A percentile compares a stretch with the other conserved stretches of the same genome.
Conservation (phyloP, 1,284 basidiomycete genomes). For the Rhodofomes roseus region DNA sequence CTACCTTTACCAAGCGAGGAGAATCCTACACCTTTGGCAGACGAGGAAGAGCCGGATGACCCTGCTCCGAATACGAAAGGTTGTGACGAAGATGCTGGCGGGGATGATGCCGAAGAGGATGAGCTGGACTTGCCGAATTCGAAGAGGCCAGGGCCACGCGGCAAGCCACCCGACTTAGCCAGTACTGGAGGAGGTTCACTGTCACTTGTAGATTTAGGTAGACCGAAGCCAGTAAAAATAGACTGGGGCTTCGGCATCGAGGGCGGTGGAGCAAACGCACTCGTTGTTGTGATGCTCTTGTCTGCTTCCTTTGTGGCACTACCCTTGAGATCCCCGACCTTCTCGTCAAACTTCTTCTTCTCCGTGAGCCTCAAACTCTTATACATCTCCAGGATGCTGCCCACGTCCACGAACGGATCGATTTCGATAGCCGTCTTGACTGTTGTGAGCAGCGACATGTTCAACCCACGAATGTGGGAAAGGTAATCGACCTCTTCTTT, state of each 20-base stretch:
- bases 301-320: neutral
- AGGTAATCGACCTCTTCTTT: slow-evolving; percentile 56
- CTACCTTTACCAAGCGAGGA: neutral
- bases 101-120: neutral
- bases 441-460: slow-evolving; percentile 65
- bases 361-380: slow-evolving; percentile 53
- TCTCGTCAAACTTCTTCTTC: slow-evolving; percentile 52
- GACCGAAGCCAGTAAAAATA: slow-evolving; percentile 25
- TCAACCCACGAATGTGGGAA: slow-evolving; percentile 76
- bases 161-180: neutral
- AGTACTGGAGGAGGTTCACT: neutral
- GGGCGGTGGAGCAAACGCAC: slow-evolving; percentile 9
- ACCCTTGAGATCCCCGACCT: slow-evolving; percentile 21
- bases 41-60: slow-evolving; percentile 10
- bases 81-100: neutral
- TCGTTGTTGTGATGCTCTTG: neutral
- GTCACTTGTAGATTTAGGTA: neutral
- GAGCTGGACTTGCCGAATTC: slow-evolving; percentile 11
- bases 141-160: slow-evolving; percentile 10
- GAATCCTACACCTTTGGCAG: slow-evolving; percentile 8
- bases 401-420: slow-evolving; percentile 77
- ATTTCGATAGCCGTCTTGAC: slow-evolving; percentile 60
- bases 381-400: slow-evolving; percentile 62
- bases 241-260: slow-evolving; percentile 41
- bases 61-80: slow-evolving; percentile 12